Percentiles rank a stretch among this genome's conserved stretches.
These are phyloP conservation scores for Aspergillus quadrilineatus DNA, from an alignment of 2,329 filamentous ascomycete genomes.

Conservation along the genomic window DNA sequence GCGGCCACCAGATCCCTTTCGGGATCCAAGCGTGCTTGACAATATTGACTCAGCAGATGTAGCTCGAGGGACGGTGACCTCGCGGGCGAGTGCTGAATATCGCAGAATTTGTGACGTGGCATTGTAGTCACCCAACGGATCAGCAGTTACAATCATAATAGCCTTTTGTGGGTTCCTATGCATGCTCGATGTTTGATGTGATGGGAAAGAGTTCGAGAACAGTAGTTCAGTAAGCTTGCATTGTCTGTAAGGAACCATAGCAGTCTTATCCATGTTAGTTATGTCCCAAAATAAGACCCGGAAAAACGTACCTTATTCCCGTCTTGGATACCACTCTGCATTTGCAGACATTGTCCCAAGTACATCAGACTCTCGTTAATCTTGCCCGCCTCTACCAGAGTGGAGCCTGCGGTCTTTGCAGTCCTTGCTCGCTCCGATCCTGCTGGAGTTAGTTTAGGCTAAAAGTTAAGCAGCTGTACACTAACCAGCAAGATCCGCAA, in stretches of 20 bases:
- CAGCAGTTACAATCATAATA: slow-evolving; percentile 94
- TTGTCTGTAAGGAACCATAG: slow-evolving; percentile 74
- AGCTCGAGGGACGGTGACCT: slow-evolving; percentile 86
- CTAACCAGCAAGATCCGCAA: slow-evolving; percentile 83
- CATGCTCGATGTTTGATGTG: slow-evolving; percentile 45
- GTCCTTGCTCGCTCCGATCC: slow-evolving; percentile 86
- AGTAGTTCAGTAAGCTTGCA: slow-evolving; percentile 83
- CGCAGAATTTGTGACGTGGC: slow-evolving; percentile 93
- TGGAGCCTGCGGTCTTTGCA: slow-evolving; percentile 90
- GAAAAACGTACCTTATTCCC: slow-evolving; percentile 65
- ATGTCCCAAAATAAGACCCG: background rate
- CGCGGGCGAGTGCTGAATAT: slow-evolving; percentile 87
- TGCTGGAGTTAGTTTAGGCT: slow-evolving; percentile 26
- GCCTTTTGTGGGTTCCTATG: slow-evolving; percentile 76
- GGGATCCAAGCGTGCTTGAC: slow-evolving; percentile 33
- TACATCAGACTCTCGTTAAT: slow-evolving; percentile 99
- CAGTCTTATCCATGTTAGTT: slow-evolving; percentile 52
- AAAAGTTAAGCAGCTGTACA: background rate
- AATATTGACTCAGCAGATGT: slow-evolving; percentile 74
- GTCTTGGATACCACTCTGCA: slow-evolving; percentile 77
- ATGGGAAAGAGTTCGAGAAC: slow-evolving; percentile 82
- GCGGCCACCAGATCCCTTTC: slow-evolving; percentile 39
- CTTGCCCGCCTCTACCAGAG: slow-evolving; percentile 91
- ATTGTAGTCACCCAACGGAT: slow-evolving; percentile 91
- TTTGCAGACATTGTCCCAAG: slow-evolving; percentile 91